Percentiles rank a stretch among this genome's conserved stretches.
Conservation (phyloP, 441 rosid species). For the Populus tomentosa region DNA sequence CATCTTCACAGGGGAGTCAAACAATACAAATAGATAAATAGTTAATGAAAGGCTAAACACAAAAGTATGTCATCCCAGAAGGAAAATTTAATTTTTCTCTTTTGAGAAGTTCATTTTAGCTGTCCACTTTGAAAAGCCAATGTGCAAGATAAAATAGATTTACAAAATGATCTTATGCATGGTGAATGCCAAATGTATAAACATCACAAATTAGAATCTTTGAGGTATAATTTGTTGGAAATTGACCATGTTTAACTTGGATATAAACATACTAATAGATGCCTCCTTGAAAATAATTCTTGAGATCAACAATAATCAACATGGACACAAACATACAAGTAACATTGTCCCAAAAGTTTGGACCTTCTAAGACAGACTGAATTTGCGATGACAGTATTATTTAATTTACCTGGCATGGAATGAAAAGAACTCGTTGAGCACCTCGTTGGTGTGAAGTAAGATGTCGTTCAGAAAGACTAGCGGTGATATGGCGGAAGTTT, state of each 20-base stretch:
- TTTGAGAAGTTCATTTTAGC: background rate
- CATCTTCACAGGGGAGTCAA: background rate
- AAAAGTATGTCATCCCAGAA: background rate
- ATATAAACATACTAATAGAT: background rate
- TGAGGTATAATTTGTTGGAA: background rate
- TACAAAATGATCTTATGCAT: background rate
- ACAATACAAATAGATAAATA: background rate
- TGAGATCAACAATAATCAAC: background rate
- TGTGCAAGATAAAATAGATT: background rate
- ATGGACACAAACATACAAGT: background rate
- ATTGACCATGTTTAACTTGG: background rate
- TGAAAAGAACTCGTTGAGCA: constrained; percentile 86
- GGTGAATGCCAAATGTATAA: background rate
- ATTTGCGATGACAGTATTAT: background rate
- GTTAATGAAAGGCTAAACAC: background rate
- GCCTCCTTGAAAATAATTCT: background rate
- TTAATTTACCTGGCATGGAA: constrained; percentile 90
- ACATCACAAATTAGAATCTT: background rate
- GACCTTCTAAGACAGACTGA: background rate
- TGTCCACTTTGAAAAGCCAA: background rate
- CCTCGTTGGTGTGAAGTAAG: constrained; percentile 69
- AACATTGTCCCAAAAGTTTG: background rate
- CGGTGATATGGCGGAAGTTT: constrained; percentile 82
- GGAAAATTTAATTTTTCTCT: background rate
- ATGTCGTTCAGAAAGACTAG: constrained; percentile 73